phyloP scores from a whole-genome alignment of 441 rosid genomes.

The Jatropha multifida region DNA sequence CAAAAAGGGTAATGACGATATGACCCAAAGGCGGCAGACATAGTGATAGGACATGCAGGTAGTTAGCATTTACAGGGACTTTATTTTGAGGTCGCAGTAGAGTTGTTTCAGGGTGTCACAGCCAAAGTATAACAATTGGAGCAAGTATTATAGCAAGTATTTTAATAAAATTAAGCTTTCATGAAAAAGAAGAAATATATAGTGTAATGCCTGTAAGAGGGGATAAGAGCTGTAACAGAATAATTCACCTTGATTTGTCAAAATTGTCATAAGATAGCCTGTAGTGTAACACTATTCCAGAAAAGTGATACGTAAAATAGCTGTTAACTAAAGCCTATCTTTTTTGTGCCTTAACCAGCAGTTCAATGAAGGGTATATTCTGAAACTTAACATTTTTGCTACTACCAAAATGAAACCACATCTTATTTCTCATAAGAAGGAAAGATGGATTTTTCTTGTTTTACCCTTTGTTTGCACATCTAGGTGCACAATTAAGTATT shows the following conservation, averaged over 20 bases:
- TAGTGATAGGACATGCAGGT: not conserved
- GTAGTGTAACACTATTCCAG: not conserved
- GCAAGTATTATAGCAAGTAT: not conserved
- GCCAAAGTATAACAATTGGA: not conserved
- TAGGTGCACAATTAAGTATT: no score
- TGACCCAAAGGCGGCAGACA: not conserved
- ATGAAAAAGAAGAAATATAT: no score
- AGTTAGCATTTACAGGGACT: not conserved
- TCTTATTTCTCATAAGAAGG: not conserved
- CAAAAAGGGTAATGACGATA: not conserved
- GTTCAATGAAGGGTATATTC: not conserved
- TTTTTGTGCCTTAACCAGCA: not conserved
- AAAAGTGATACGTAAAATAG: not conserved
- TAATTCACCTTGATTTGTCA: no score
- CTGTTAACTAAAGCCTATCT: not conserved
- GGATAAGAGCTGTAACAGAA: no score
- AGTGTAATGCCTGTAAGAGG: no score
- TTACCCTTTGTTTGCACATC: not conserved
- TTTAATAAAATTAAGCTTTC: not conserved
- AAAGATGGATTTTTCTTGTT: not conserved
- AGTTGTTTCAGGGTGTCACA: not conserved
- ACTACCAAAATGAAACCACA: not conserved
- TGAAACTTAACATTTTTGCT: not conserved
- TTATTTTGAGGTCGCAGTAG: not conserved
- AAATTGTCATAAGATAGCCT: not conserved